A percentile compares a stretch with the other conserved stretches of the same genome.
phyloP scores from a whole-genome alignment of 2,329 filamentous ascomycete species.

The Dactylonectria macrodidyma region DNA sequence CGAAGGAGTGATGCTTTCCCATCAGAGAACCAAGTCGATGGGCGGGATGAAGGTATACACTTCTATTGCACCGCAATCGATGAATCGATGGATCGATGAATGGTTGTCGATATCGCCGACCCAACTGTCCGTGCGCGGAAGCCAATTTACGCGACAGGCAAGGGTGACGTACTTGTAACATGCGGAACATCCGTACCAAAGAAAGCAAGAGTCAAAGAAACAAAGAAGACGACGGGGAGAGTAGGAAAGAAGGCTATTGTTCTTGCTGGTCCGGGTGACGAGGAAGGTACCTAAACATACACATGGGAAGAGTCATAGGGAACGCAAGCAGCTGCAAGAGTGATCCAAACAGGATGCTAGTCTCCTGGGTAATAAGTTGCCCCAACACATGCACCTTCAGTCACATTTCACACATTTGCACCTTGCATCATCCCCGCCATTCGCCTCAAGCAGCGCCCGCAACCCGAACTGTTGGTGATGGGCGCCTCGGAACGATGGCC shows the following conservation, averaged over 20 bases:
- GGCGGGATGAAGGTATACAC: background rate
- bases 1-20: constrained; percentile 11
- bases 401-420: background rate
- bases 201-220: background rate
- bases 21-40: constrained; percentile 5
- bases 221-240: background rate
- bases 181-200: background rate
- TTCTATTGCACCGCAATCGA: constrained; percentile 1
- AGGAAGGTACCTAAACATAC: background rate
- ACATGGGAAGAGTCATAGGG: background rate
- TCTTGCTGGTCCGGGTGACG: background rate
- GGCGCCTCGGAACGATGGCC: no score
- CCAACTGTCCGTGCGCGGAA: constrained; percentile 42
- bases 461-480: background rate
- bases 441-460: constrained; percentile 8
- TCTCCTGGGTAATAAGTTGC: background rate
- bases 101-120: constrained; percentile 17
- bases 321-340: background rate
- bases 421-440: background rate
- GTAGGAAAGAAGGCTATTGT: background rate
- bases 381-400: background rate
- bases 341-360: background rate
- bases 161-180: constrained; percentile 13
- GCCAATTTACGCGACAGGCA: constrained; percentile 38
- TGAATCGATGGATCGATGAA: constrained; percentile 11